Percentiles rank a stretch among this genome's conserved stretches.
These are phyloP conservation scores for Carex sylvatica DNA, from an alignment of 202 grass and related monocot genomes.

Conservation along the genomic window DNA sequence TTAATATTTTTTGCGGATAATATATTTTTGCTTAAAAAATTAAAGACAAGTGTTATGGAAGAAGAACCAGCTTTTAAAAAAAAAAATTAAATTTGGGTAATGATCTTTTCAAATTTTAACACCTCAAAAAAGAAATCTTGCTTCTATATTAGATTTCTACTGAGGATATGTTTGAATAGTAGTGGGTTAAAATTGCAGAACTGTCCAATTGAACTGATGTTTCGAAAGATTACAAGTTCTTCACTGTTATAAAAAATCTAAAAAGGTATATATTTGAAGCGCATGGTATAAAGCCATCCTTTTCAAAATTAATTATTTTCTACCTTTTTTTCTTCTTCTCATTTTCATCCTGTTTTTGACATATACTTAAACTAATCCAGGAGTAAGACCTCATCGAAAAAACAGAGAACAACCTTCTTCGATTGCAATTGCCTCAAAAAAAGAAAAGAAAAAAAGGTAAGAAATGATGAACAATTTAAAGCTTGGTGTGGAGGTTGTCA, in stretches of 20 bases:
- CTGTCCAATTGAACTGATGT: background rate
- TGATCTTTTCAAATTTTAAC: background rate
- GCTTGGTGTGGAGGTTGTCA: conserved; percentile 59
- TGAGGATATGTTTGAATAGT: no score
- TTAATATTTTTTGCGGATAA: background rate
- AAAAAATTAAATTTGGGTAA: background rate
- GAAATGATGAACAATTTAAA: conserved; percentile 53
- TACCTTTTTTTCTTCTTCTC: background rate
- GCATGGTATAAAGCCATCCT: no score
- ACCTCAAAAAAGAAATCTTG: background rate
- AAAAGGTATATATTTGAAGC: background rate
- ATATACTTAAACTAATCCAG: conserved; percentile 11
- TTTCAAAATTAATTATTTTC: background rate
- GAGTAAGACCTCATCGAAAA: background rate
- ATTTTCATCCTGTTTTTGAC: background rate
- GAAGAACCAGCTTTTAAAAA: background rate
- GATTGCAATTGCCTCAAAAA: background rate
- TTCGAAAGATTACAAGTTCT: background rate
- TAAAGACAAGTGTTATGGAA: background rate
- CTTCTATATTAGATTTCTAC: background rate
- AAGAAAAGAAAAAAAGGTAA: background rate
- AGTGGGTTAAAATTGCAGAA: background rate
- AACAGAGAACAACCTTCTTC: background rate
- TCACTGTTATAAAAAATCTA: background rate
- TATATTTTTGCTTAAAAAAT: background rate